phyloP scores from a whole-genome alignment of 352 stramenopile species.

The Sclerospora graminicola region DNA sequence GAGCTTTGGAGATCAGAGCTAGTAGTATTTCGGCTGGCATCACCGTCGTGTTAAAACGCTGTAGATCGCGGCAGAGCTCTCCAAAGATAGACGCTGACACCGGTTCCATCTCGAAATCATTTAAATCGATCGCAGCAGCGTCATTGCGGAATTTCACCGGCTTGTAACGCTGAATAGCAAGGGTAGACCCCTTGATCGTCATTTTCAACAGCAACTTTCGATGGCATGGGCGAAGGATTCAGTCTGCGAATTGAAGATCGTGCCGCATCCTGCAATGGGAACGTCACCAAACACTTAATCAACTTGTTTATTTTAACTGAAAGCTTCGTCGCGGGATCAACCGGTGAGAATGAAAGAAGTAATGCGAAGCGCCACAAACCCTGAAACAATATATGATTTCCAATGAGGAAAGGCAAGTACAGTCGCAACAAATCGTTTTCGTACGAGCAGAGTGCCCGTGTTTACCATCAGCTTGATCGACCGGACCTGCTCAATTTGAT shows the following conservation, averaged over 20 bases:
- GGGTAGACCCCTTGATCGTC: slow-evolving; percentile 21
- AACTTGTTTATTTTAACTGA: slow-evolving; percentile 91
- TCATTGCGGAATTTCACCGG: slow-evolving; percentile 8
- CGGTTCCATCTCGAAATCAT: slow-evolving; percentile 12
- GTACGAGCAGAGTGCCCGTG: slow-evolving; percentile 21
- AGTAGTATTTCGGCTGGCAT: slow-evolving; percentile 54
- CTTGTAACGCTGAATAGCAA: slow-evolving; percentile 46
- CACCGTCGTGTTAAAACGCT: slow-evolving; percentile 64
- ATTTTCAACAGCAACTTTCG: slow-evolving; percentile 9
- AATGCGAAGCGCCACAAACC: slow-evolving; percentile 91
- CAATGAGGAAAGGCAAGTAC: slow-evolving; percentile 47
- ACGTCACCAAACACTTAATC: slow-evolving; percentile 73
- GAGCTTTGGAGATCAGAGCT: slow-evolving; percentile 31
- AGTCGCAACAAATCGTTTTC: slow-evolving; percentile 37
- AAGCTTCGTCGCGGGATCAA: slow-evolving; percentile 93
- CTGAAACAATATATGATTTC: slow-evolving; percentile 83
- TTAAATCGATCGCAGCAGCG: slow-evolving; percentile 5
- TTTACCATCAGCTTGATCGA: slow-evolving; percentile 9
- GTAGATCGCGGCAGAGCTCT: slow-evolving; percentile 64
- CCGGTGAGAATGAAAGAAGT: slow-evolving; percentile 87
- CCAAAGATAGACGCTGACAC: slow-evolving; percentile 44
- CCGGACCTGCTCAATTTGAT: slow-evolving; percentile 15
- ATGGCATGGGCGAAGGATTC: slow-evolving; percentile 28
- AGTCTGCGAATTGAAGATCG: slow-evolving; percentile 50
- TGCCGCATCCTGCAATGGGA: slow-evolving; percentile 48